Percentiles rank a stretch among this genome's conserved stretches.
Conservation (phyloP, 495 filamentous ascomycete genomes). For the Xylaria telfairii region DNA sequence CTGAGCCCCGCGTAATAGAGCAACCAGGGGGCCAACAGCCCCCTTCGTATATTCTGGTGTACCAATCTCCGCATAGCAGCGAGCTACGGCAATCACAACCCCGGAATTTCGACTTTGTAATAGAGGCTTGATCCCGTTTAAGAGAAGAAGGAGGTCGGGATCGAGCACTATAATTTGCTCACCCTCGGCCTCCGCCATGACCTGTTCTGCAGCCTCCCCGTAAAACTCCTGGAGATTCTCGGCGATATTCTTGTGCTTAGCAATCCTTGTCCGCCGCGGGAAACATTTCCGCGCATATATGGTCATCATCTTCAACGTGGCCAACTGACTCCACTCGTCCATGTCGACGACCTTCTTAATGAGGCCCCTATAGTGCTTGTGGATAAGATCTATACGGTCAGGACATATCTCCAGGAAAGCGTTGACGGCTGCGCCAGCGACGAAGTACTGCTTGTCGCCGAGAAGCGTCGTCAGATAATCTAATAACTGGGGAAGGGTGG, state of each 20-base stretch:
- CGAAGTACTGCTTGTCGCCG: conserved; percentile 91
- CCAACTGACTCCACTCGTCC: conserved; percentile 97
- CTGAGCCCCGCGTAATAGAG: conserved; percentile 79
- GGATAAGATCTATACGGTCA: conserved; percentile 82
- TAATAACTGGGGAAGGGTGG: conserved; percentile 78
- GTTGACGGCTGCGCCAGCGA: conserved; percentile 87
- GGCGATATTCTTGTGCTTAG: conserved; percentile 43
- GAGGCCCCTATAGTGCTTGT: conserved; percentile 83
- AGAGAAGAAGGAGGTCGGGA: conserved; percentile 80
- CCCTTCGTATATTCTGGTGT: conserved; percentile 71
- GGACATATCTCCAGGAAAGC: conserved; percentile 91
- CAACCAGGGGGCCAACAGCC: conserved; percentile 82
- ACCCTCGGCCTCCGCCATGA: conserved; percentile 54
- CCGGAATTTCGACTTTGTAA: conserved; percentile 91
- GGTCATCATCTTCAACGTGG: conserved; percentile 78
- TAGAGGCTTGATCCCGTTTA: conserved; percentile 81
- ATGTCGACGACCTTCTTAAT: conserved; percentile 94
- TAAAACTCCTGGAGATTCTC: conserved; percentile 75
- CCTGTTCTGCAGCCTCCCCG: conserved; percentile 57
- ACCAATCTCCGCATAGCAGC: conserved; percentile 83
- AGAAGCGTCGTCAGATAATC: conserved; percentile 80
- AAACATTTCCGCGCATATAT: conserved; percentile 89
- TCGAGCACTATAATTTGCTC: conserved; percentile 70
- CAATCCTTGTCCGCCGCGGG: conserved; percentile 68
- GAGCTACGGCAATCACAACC: conserved; percentile 85